Evolutionary conservation across 768 basidiomycete genomes (phyloP).

Genomic region (Multifurca ochricompacta): DNA sequence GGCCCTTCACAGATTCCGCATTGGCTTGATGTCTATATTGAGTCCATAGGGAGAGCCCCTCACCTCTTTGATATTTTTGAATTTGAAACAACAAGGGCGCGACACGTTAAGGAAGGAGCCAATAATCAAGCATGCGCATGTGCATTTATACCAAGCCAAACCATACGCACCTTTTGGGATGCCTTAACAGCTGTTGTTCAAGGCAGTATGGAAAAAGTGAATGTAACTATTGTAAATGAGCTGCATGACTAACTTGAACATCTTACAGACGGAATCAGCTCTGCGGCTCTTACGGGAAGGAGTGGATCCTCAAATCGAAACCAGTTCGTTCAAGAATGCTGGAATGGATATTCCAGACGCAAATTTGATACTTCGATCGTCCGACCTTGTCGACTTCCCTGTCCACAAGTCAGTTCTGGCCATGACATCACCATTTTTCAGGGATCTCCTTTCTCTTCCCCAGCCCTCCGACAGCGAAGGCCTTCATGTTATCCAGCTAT

Average conservation of each 20-base stretch:
- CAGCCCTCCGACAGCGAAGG: neutral
- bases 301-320: neutral
- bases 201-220: neutral
- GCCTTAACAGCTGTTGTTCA: neutral
- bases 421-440: slow-evolving; percentile 1
- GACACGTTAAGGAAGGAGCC: neutral
- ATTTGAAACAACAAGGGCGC: neutral
- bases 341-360: neutral
- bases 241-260: neutral
- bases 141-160: neutral
- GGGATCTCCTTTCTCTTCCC: neutral
- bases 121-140: neutral
- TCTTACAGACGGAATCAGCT: neutral
- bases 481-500: neutral
- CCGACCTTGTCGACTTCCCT: neutral
- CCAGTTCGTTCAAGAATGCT: no score
- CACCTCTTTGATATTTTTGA: neutral
- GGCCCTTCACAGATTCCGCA: neutral
- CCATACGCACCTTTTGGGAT: neutral
- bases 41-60: neutral
- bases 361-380: neutral
- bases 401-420: neutral
- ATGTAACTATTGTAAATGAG: neutral
- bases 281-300: neutral
- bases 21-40: slow-evolving; percentile 3